phyloP scores from a whole-genome alignment of 805 yeast genomes.

The Zygotorulaspora chibaensis region DNA sequence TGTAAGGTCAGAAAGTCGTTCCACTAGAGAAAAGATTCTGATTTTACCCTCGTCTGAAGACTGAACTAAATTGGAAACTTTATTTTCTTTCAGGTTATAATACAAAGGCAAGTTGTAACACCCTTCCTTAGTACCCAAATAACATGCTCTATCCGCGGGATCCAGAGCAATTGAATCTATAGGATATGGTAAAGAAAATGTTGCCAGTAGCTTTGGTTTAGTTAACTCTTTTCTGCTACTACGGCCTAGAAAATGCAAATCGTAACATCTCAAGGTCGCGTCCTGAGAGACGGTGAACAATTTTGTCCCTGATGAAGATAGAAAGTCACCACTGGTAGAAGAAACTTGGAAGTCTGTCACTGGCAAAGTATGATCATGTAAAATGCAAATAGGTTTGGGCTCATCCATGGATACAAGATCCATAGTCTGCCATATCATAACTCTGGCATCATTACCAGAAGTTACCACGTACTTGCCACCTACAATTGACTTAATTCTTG shows the following conservation, averaged over 20 bases:
- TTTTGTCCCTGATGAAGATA: slow-evolving; percentile 46
- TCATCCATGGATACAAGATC: slow-evolving; percentile 47
- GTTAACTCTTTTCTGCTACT: slow-evolving; percentile 5
- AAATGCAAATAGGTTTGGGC: slow-evolving; percentile 52
- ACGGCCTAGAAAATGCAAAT: slow-evolving; percentile 34
- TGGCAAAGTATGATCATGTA: slow-evolving; percentile 54
- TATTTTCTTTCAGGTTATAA: slow-evolving; percentile 35
- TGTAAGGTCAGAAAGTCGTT: slow-evolving; percentile 37
- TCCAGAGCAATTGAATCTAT: slow-evolving; percentile 61
- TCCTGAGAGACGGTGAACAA: slow-evolving; percentile 70
- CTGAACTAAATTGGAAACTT: slow-evolving; percentile 45
- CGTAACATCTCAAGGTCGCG: slow-evolving; percentile 69
- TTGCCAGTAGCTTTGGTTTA: slow-evolving; percentile 46
- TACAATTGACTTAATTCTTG: slow-evolving; percentile 51
- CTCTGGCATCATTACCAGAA: slow-evolving; percentile 79
- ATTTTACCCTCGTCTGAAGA: slow-evolving; percentile 42
- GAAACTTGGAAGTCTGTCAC: slow-evolving; percentile 41
- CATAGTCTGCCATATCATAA: slow-evolving; percentile 64
- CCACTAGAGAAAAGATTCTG: slow-evolving; percentile 46
- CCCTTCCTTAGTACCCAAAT: slow-evolving; percentile 67
- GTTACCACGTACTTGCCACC: slow-evolving; percentile 67
- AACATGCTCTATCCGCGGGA: slow-evolving; percentile 72
- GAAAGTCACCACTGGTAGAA: slow-evolving; percentile 42
- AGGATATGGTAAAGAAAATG: slow-evolving; percentile 63
- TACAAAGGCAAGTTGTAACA: slow-evolving; percentile 25